Evolutionary conservation across 2,329 filamentous ascomycete species (phyloP), one percentile per base, ranked within the genome.

Genomic region (Aplosporella prunicola): DNA sequence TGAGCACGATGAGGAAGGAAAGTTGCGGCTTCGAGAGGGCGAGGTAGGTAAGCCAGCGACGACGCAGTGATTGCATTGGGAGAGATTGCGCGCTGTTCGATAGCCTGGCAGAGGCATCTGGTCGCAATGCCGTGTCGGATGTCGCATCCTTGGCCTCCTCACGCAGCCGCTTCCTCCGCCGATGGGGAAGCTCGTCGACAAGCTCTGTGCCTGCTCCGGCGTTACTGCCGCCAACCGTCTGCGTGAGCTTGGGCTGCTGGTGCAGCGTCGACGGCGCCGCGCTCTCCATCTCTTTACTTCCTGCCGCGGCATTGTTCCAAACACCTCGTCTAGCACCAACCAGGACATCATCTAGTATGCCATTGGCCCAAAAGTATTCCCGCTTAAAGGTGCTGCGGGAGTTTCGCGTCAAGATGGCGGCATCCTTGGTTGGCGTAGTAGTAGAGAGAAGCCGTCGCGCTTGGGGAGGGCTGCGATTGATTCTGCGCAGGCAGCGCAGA

Each of bases 11-110:
- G 31, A 98, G 78, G 50, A 93, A 82, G 6, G 86, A 89, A 32
- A 98, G 77, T 36, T 89, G 86, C 3, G 91, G 91, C 58, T 98
- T 98, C n/a, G 88, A 82, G 47, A 98, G 78, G 17, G 91, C 84
- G 45, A 98, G 79, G 51, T 86, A 86, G 20, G 85, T 79, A 15
- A 87, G 83, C 45, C 91, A 56, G 39, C 76, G 72, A 40, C 87
- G 83, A 43, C 71, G 69, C 28, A 78, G 48, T 15, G 75, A 77
- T 34, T 68, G 59, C 20, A 66, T 61, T 9, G 75, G 74, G 38
- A 77, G 69, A 15, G 64, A 57, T 9, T 71, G 69, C 5, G 76
- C 76, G 36, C 74, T 57, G 28, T 64, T 67, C 5, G 76, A 74
- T 26, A 80, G 60, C 43, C 68, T 70, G 15, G 74, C 71, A 1